Base-by-base conservation (phyloP, 2,329 filamentous ascomycete genomes). In the Cryphonectria parasitica region DNA sequence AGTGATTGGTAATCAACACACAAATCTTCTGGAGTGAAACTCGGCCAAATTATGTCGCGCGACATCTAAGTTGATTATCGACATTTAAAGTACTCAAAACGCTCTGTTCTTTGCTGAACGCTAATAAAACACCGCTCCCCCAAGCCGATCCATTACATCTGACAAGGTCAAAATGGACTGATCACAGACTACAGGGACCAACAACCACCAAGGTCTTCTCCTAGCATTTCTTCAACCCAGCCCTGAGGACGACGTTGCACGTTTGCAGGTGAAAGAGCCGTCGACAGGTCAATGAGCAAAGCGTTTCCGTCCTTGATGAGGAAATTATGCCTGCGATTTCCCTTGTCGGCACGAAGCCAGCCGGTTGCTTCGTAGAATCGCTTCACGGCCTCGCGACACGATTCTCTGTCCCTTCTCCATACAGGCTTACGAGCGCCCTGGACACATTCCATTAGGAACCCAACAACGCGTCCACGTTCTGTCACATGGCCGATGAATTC, bases 391-490 rank as follows among this genome's bases (percentile, higher is more conserved):
- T 31, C 39, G 28, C 70, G 70, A 25, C 70, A 72, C 49, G 70
- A 22, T 39, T 70, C 61, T 36, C 54, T 70, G 17, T 71, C 67
- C 2, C 66, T 61, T 5, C 52, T 6, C 15, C 19, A 54, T 13
- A 15, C 3, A 19, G 70, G 70, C 11, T 43, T 64, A 36, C 58
- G 68, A 41, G 70, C 68, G 10, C 19, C 39, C 4, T 34, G 43
- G 68, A 70, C 31, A 43, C 64, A 72, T 2, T 69, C 41, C 3
- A 60, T 61, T 28, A 72, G 19, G n/a, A 70, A 65, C 0, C 70
- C 61, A n/a, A 72, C 58, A 10, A 70, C 28, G n/a, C 70, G 66
- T n/a, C 68, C 70, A n/a, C 45, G 11, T 19, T 72, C 70, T 15
- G 54, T 61, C 64, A 72, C 64, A 28, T 70, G 69, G 19, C 41